Evolutionary conservation across 306 rosid genomes (phyloP), one percentile per base, ranked within the genome.

Genomic region (Ormosia semicastrata): DNA sequence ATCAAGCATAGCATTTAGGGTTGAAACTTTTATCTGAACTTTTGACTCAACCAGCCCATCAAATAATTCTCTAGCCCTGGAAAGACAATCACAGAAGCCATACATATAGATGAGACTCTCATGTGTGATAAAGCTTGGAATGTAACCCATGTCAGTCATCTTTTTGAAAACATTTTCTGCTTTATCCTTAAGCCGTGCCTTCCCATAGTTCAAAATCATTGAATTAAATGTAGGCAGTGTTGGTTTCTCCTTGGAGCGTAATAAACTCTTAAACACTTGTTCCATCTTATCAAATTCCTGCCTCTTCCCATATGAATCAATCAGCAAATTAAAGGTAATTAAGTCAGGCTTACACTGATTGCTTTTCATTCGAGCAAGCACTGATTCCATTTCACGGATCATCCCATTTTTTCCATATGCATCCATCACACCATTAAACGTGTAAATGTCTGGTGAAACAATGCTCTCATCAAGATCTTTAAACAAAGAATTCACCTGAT

Each of bases 391-490:
- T 77, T 95, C 98, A 24, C 92, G 86, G 30, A 95, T 93, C 94
- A 90, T 91, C 88, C 98, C 95, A 50, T 81, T 91, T 62, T 93
- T 91, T 18, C 98, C 98, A 37, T 89, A 95, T 0, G 95, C 99
- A 89, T 95, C 98, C 97, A 95, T 95, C 76, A 93, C 93, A n/a
- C 99, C 99, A 47, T 95, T 95, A 76, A 83, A 92, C 0, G 96
- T 93, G 78, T 92, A 93, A 44, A 89, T 89, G 78, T 95, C 99
- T 1, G 94, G 85, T 8, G 96, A 90, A 87, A 89, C 74, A 65
- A 79, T 34, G 89, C 97, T 95, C 88, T 85, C 96, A 47, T 89
- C 94, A 66, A 95, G 94, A 85, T 95, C 99, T 72, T 92, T 90
- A 67, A 95, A 93, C 87, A 95, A 86, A 37, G 86, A 32, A 81